A percentile compares a stretch with the other conserved stretches of the same genome.
Evolutionary conservation across 306 rosid genomes (phyloP).

Genomic region (Quercus alba): DNA sequence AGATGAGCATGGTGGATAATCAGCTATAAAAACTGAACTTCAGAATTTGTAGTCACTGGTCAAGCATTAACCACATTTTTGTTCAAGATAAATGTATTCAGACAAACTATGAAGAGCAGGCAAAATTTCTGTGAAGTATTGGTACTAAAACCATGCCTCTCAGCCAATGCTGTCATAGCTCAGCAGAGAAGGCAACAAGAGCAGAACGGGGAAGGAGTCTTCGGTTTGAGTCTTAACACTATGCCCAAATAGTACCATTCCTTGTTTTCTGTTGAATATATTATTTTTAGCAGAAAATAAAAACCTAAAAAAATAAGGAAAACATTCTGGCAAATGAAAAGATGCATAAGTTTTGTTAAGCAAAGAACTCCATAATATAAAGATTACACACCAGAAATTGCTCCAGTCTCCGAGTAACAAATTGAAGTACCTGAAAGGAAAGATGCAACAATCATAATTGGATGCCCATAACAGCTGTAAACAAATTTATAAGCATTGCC

Average conservation of each 20-base stretch:
- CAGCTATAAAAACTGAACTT: background rate
- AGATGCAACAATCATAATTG: conserved; percentile 19
- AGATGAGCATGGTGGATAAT: background rate
- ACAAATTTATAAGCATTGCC: too few species aligned
- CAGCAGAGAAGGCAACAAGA: background rate
- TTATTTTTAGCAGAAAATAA: background rate
- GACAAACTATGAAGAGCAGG: background rate
- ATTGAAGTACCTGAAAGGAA: conserved; percentile 63
- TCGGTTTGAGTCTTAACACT: background rate
- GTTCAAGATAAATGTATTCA: background rate
- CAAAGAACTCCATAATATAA: background rate
- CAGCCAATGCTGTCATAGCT: background rate
- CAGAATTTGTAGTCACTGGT: background rate
- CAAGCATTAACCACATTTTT: background rate
- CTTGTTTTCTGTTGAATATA: background rate
- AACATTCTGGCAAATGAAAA: background rate
- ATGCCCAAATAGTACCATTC: background rate
- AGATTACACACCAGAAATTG: conserved; percentile 70
- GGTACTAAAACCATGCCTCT: background rate
- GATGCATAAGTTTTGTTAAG: background rate
- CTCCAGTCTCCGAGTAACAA: conserved; percentile 85
- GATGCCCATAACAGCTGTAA: conserved; percentile 5
- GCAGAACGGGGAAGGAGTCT: too few species aligned
- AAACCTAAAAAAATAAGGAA: background rate
- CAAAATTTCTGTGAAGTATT: background rate